Evolutionary conservation across 164 flowering plant species (phyloP).

Genomic region (Cinnamomum chago): DNA sequence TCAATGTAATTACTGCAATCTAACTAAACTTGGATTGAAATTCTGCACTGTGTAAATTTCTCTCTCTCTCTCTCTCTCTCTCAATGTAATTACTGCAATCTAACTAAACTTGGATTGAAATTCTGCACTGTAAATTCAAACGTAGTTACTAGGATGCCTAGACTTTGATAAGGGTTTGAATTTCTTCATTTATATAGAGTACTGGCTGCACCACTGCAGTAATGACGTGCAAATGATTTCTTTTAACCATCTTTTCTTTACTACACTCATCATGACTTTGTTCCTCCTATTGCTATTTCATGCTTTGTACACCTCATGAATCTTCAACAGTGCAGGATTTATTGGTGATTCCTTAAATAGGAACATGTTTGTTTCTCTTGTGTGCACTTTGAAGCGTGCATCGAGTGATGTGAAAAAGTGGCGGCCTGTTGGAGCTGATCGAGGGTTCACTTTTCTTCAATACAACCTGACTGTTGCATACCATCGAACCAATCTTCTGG

Average conservation of each 20-base stretch:
- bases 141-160: no score
- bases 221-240: not conserved
- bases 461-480: constrained; percentile 90
- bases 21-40: no score
- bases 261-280: not conserved
- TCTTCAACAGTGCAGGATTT: constrained; percentile 80
- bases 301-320: constrained; percentile 13
- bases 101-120: no score
- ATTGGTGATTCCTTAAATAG: constrained; percentile 95
- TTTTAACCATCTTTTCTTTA: not conserved
- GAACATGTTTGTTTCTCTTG: constrained; percentile 95
- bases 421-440: constrained; percentile 95
- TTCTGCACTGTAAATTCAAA: not conserved
- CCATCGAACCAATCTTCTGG: constrained; percentile 94
- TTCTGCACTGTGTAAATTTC: not conserved
- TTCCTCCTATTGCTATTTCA: constrained; percentile 6
- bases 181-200: not conserved
- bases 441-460: constrained; percentile 78
- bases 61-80: not conserved
- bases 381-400: constrained; percentile 62
- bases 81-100: not conserved
- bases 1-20: not conserved
- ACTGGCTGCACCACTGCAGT: not conserved
- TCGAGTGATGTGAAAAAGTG: constrained; percentile 78
- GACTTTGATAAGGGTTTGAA: not conserved